Conservation (phyloP, 805 yeast genomes). For the Monosporozyma solicola region DNA sequence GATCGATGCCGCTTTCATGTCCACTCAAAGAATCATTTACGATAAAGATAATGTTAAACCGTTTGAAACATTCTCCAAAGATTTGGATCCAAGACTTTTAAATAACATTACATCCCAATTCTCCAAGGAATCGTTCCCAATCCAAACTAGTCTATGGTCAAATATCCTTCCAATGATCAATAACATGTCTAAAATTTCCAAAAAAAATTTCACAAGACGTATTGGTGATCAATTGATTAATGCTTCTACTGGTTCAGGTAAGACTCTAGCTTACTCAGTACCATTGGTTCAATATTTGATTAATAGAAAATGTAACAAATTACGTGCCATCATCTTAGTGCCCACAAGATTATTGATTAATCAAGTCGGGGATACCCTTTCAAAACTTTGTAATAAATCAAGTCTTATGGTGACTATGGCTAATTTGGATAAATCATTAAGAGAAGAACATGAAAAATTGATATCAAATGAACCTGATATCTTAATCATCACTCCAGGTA, state of each 20-base stretch:
- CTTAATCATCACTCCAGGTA: constrained; percentile 66
- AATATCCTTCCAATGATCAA: constrained; percentile 21
- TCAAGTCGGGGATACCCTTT: constrained; percentile 68
- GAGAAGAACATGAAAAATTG: constrained; percentile 54
- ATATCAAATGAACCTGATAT: constrained; percentile 49
- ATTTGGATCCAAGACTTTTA: constrained; percentile 26
- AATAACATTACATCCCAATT: constrained; percentile 23
- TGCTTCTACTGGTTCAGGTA: constrained; percentile 95
- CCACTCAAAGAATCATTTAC: constrained; percentile 22
- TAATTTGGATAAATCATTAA: constrained; percentile 48
- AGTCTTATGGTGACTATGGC: constrained; percentile 44
- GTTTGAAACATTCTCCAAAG: constrained; percentile 12
- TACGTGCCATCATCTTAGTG: constrained; percentile 69
- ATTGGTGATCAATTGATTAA: constrained; percentile 78
- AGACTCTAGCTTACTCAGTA: constrained; percentile 78
- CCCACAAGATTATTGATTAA: constrained; percentile 84
- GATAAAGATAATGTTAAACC: constrained; percentile 21
- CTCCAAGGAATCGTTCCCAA: constrained; percentile 25
- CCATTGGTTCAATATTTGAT: constrained; percentile 70
- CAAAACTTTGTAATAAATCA: constrained; percentile 55
- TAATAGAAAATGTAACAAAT: constrained; percentile 55
- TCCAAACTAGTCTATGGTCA: constrained; percentile 26
- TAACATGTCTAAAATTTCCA: constrained; percentile 18
- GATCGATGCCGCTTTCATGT: constrained; percentile 26
- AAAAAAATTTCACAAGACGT: constrained; percentile 40